Evolutionary conservation across 768 basidiomycete species (phyloP).

Genomic region (Lentinula lateritia): DNA sequence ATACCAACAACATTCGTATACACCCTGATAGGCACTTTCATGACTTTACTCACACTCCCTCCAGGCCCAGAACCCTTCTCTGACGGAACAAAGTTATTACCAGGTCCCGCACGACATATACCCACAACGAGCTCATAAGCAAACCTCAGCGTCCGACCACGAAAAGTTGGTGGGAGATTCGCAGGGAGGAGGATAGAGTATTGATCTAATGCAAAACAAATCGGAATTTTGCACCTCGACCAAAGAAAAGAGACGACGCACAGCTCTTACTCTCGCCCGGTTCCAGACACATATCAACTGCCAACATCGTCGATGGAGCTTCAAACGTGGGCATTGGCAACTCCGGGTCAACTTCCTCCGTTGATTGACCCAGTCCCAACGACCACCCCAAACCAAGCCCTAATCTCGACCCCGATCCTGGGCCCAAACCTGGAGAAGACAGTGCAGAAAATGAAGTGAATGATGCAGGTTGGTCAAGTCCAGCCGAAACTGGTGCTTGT

Average conservation of each 20-base stretch:
- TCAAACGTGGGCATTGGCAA: slow-evolving; percentile 79
- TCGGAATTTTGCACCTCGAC: neutral
- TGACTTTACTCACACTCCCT: slow-evolving; percentile 63
- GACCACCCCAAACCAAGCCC: slow-evolving; percentile 5
- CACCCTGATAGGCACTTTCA: slow-evolving; percentile 88
- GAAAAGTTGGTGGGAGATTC: slow-evolving; percentile 85
- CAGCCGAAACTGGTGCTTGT: neutral
- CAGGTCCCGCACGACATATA: slow-evolving; percentile 60
- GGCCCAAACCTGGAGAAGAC: neutral
- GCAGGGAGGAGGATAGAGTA: slow-evolving; percentile 75
- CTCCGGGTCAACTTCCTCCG: slow-evolving; percentile 53
- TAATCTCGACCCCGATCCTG: neutral
- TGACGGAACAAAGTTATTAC: slow-evolving; percentile 16
- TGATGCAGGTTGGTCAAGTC: neutral
- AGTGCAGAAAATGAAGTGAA: slow-evolving; percentile 14
- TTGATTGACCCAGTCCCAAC: neutral
- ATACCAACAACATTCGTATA: slow-evolving; percentile 68
- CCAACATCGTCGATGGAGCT: slow-evolving; percentile 81
- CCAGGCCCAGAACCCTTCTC: slow-evolving; percentile 24
- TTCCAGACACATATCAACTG: slow-evolving; percentile 74
- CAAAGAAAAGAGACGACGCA: slow-evolving; percentile 33
- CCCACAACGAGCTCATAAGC: slow-evolving; percentile 90
- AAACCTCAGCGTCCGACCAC: slow-evolving; percentile 78
- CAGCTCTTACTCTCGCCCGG: slow-evolving; percentile 86
- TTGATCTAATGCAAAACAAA: slow-evolving; percentile 46